Evolutionary conservation across 2,329 filamentous ascomycete genomes (phyloP).

Genomic region (Beauveria medogensis): DNA sequence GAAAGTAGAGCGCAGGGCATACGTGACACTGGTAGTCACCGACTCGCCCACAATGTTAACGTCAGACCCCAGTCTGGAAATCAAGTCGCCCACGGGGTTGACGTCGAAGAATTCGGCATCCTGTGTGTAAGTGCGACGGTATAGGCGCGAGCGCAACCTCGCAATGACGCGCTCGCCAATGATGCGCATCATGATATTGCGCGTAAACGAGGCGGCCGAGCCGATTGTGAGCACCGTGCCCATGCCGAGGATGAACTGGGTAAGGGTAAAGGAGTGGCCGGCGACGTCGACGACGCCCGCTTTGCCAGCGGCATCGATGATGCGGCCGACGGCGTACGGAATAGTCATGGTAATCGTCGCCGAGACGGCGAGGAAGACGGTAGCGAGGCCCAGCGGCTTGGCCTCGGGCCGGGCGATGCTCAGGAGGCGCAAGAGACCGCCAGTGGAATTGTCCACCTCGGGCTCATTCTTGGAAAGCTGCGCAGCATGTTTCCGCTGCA

Average conservation of each 20-base stretch:
- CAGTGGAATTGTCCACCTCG: slow-evolving; percentile 47
- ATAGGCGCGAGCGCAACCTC: slow-evolving; percentile 82
- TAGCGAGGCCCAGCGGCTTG: slow-evolving; percentile 67
- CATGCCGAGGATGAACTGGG: slow-evolving; percentile 80
- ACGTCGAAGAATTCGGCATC: slow-evolving; percentile 99
- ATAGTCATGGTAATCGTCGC: slow-evolving; percentile 93
- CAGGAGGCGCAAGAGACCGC: slow-evolving; percentile 74
- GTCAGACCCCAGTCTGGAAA: slow-evolving; percentile 89
- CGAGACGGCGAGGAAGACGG: slow-evolving; percentile 80
- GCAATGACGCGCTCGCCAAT: slow-evolving; percentile 94
- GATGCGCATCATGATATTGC: slow-evolving; percentile 87
- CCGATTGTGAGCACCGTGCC: slow-evolving; percentile 71
- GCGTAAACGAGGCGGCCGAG: slow-evolving; percentile 83
- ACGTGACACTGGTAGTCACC: slow-evolving; percentile 94
- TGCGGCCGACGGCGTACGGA: slow-evolving; percentile 92
- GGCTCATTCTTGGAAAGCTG: slow-evolving; percentile 78
- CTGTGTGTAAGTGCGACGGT: slow-evolving; percentile 84
- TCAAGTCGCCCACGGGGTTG: slow-evolving; percentile 91
- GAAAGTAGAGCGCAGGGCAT: slow-evolving; percentile 81
- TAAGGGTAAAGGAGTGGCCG: slow-evolving; percentile 76
- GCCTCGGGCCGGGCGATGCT: slow-evolving; percentile 83
- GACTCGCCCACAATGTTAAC: slow-evolving; percentile 98
- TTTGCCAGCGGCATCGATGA: slow-evolving; percentile 84
- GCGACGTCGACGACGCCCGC: slow-evolving; percentile 55
- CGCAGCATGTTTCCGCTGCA: slow-evolving; percentile 81